Evolutionary conservation across 257 asterid species (phyloP).

Genomic region (Ehretia macrophylla): DNA sequence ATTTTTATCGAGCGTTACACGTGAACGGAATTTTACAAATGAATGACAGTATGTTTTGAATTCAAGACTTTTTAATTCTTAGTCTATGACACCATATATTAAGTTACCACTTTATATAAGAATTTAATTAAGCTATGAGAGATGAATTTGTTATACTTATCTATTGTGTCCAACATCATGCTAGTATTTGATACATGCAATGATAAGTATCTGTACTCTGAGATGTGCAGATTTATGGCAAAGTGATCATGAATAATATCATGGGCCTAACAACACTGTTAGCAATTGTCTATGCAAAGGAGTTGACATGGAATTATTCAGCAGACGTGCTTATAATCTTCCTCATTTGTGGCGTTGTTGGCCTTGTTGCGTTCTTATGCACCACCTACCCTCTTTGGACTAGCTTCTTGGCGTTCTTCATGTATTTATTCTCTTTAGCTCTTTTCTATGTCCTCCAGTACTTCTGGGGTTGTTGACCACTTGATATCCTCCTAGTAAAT

Average conservation of each 20-base stretch:
- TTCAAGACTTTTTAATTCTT: too few relatives aligned
- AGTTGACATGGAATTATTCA: constrained; percentile 34
- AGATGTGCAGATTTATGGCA: constrained; percentile 34
- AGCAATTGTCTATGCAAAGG: constrained; percentile 28
- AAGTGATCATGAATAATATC: constrained; percentile 38
- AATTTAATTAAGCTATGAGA: too few relatives aligned
- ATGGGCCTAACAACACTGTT: constrained; percentile 30
- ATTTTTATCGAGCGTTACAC: too few relatives aligned
- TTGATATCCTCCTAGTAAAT: too few relatives aligned
- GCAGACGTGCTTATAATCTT: constrained; percentile 34
- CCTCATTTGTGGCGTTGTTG: constrained; percentile 26
- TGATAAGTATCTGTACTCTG: not conserved
- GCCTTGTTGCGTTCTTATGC: constrained; percentile 26
- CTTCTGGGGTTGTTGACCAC: constrained; percentile 18
- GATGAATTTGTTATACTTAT: too few relatives aligned
- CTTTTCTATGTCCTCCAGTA: constrained; percentile 22
- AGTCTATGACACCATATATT: too few relatives aligned
- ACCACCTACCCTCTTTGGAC: constrained; percentile 34
- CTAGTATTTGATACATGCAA: too few relatives aligned
- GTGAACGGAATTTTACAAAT: too few relatives aligned
- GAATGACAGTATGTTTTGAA: too few relatives aligned
- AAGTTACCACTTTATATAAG: too few relatives aligned
- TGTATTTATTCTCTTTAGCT: constrained; percentile 27
- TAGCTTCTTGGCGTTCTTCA: constrained; percentile 26
- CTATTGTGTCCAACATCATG: too few relatives aligned